Evolutionary conservation across 2,329 filamentous ascomycete genomes (phyloP).

Genomic region (Fusarium foetens): DNA sequence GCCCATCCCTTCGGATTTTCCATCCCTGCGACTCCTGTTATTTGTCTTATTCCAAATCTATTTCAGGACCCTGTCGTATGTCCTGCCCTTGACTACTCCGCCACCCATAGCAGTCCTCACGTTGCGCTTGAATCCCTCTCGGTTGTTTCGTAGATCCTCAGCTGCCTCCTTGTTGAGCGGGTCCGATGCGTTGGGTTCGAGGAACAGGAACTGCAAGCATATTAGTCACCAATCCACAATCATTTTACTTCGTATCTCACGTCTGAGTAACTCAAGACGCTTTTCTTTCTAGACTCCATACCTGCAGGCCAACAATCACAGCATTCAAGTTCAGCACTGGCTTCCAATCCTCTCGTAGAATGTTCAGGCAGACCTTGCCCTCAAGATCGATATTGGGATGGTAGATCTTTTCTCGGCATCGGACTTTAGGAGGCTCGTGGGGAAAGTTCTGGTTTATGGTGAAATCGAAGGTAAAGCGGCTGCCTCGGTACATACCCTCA

Average conservation of each 20-base stretch:
- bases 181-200: conserved; percentile 96
- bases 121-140: conserved; percentile 91
- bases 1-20: background rate
- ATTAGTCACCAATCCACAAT: conserved; percentile 34
- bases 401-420: conserved; percentile 97
- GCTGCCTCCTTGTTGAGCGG: conserved; percentile 99
- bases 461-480: conserved; percentile 89
- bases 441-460: conserved; percentile 94
- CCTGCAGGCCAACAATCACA: conserved; percentile 92
- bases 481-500: conserved; percentile 88
- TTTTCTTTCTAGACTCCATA: conserved; percentile 48
- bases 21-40: conserved; percentile 15
- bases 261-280: background rate
- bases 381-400: conserved; percentile 98
- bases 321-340: conserved; percentile 96
- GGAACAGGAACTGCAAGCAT: conserved; percentile 82
- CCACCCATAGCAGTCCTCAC: conserved; percentile 87
- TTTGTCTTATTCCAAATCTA: conserved; percentile 48
- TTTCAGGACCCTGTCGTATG: conserved; percentile 83
- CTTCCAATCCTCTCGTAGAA: conserved; percentile 98
- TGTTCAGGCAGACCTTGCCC: conserved; percentile 98
- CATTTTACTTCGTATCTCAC: background rate
- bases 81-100: conserved; percentile 75
- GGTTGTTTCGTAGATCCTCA: conserved; percentile 85
- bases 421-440: conserved; percentile 97